Evolutionary conservation across 2,329 filamentous ascomycete genomes (phyloP).

Genomic region (Cladobotryum mycophilum): DNA sequence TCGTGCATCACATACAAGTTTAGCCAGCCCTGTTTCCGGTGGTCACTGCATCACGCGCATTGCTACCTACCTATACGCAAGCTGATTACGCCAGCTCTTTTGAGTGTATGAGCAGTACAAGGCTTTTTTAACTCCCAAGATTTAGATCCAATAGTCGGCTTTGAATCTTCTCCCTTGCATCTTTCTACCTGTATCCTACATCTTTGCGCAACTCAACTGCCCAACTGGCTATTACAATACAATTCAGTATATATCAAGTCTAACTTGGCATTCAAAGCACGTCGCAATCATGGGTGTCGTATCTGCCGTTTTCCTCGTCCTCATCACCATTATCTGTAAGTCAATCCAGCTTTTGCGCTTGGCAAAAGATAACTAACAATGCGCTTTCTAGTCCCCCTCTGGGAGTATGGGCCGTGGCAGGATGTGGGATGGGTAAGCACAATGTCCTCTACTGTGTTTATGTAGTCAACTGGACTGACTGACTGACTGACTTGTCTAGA

Average conservation of each 20-base stretch:
- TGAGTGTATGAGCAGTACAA: background rate
- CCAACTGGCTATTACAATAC: too few species aligned
- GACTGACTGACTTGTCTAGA: constrained; percentile 36
- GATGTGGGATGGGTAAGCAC: constrained; percentile 50
- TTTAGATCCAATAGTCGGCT: too few species aligned
- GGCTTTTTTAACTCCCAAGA: background rate
- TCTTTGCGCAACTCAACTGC: background rate
- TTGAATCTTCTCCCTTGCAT: background rate
- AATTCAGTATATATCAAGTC: background rate
- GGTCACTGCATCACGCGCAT: background rate
- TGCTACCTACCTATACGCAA: constrained; percentile 4
- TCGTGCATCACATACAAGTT: constrained; percentile 6
- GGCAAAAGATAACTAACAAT: too few species aligned
- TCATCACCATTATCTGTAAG: constrained; percentile 50
- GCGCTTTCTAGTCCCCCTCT: constrained; percentile 54
- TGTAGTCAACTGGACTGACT: background rate
- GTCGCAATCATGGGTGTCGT: constrained; percentile 40
- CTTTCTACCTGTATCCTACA: background rate
- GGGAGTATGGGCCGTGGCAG: constrained; percentile 57
- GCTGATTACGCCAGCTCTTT: constrained; percentile 9
- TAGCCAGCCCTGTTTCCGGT: background rate
- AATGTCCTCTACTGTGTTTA: background rate
- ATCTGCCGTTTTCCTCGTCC: constrained; percentile 42
- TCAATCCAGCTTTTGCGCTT: constrained; percentile 4
- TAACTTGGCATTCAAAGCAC: background rate